Base-by-base conservation (phyloP, 306 rosid genomes). In the Lupinus albus region DNA sequence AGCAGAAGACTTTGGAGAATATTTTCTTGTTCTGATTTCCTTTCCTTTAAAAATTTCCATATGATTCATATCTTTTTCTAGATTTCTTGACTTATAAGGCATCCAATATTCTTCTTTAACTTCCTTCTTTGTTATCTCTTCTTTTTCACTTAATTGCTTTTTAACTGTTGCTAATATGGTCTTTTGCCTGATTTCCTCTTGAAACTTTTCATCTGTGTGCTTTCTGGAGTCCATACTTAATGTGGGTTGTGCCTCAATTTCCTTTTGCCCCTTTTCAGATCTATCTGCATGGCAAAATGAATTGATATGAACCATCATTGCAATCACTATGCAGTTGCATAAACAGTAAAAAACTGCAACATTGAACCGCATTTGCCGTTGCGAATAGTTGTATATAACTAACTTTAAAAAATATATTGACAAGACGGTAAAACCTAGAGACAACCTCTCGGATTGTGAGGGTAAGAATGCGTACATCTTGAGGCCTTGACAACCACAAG, bases 1-100 rank as follows among this genome's bases (percentile, higher is more conserved):
- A 21, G 21, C 51, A 14, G 46, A n/a, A 17, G 33, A 45, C 45
- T 17, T 46, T 11, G 54, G n/a, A 33, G 53, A 53, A 59, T 36
- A 70, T 20, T 16, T 51, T 36, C 79, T 76, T 78, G 41, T 13
- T 69, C 17, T 57, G 13, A 62, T 78, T 57, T 78, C 82, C 49
- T 56, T 67, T 61, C 52, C 78, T 70, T 70, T 17, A 0, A 54
- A 25, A 53, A 42, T 15, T 11, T 0, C 18, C 28, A 53, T 64
- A 4, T 59, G 65, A 51, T 41, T 61, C 6, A 45, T 62, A 18
- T 51, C 70, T 51, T 65, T 82, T 48, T 20, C 78, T 0, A 28
- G 12, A 35, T 52, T 78, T 51, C 32, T 61, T 39, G 59, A 8
- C 46, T 72, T 73, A 46, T 12, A 32, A 10, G 20, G 49, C 5